These are phyloP conservation scores for Penicillium canariense DNA, from an alignment of 495 filamentous ascomycete species.

Conservation along the genomic window DNA sequence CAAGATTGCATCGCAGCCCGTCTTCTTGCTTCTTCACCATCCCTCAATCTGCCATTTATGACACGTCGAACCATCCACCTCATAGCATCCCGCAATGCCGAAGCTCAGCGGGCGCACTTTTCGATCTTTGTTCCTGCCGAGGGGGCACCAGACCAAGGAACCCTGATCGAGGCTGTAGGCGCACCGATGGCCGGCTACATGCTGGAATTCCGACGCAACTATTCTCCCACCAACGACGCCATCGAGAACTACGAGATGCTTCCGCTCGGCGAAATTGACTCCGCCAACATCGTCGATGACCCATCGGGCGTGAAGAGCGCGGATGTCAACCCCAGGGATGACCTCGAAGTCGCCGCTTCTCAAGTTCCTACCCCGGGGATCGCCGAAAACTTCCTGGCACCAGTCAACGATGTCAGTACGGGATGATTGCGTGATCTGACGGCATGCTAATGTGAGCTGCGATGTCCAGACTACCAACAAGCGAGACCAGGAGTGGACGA, in stretches of 20 bases:
- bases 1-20: not conserved
- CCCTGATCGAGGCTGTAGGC: slow-evolving; percentile 33
- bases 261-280: slow-evolving; percentile 25
- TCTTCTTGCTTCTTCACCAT: slow-evolving; percentile 1
- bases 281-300: slow-evolving; percentile 24
- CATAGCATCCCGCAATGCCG: slow-evolving; percentile 20
- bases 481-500: slow-evolving; percentile 40
- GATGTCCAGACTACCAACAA: slow-evolving; percentile 28
- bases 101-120: slow-evolving; percentile 32
- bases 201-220: slow-evolving; percentile 34
- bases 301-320: not conserved
- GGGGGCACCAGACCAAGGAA: slow-evolving; percentile 14
- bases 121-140: slow-evolving; percentile 33
- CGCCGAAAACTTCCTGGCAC: slow-evolving; percentile 35
- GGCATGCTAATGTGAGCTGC: not conserved
- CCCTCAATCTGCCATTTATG: slow-evolving; percentile 5
- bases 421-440: not conserved
- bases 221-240: slow-evolving; percentile 11
- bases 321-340: slow-evolving; percentile 23
- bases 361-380: slow-evolving; percentile 30
- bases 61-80: slow-evolving; percentile 23
- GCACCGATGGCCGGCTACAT: slow-evolving; percentile 33
- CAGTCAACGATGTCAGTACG: slow-evolving; percentile 36
- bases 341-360: slow-evolving; percentile 31
- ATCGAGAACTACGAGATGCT: slow-evolving; percentile 12